These are phyloP conservation scores for Phoenix roebelenii DNA, from an alignment of 176 grass and related monocot genomes.

Conservation along the genomic window DNA sequence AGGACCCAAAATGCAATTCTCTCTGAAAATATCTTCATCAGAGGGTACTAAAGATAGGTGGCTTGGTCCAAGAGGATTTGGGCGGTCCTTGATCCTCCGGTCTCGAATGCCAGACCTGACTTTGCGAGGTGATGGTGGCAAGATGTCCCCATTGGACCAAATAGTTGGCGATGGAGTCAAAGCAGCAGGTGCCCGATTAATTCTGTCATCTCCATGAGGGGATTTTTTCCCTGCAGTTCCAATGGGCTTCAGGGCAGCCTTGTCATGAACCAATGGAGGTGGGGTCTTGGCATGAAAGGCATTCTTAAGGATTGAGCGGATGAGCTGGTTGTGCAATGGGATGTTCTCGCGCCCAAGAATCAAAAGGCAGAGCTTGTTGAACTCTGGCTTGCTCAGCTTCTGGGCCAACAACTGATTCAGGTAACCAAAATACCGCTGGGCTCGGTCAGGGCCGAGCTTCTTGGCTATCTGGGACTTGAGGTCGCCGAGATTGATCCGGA, in stretches of 20 bases:
- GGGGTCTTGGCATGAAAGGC: constrained; percentile 43
- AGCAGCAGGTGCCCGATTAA: not conserved
- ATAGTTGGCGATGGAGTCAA: not conserved
- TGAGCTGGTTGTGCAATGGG: constrained; percentile 73
- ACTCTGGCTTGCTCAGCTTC: constrained; percentile 71
- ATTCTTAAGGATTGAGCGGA: constrained; percentile 67
- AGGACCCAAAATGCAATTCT: constrained; percentile 30
- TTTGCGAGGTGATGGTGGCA: constrained; percentile 33
- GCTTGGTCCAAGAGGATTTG: constrained; percentile 21
- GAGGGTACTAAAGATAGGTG: constrained; percentile 11
- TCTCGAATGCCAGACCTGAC: constrained; percentile 32
- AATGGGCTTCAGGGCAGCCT: constrained; percentile 19
- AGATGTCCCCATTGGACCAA: constrained; percentile 36
- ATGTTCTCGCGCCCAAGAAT: constrained; percentile 63
- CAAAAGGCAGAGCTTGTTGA: constrained; percentile 55
- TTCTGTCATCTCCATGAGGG: not conserved
- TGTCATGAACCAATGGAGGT: constrained; percentile 26
- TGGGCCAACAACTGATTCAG: constrained; percentile 62
- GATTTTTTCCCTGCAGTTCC: constrained; percentile 2
- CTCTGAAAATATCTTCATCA: constrained; percentile 7
- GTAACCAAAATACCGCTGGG: constrained; percentile 62
- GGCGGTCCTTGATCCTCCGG: constrained; percentile 24
- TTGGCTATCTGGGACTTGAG: constrained; percentile 69
- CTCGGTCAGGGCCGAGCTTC: constrained; percentile 49
- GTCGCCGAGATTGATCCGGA: constrained; percentile 55